These are phyloP conservation scores for Tolypocladium ophioglossoides DNA, from an alignment of 2,329 filamentous ascomycete genomes.

Conservation along the genomic window DNA sequence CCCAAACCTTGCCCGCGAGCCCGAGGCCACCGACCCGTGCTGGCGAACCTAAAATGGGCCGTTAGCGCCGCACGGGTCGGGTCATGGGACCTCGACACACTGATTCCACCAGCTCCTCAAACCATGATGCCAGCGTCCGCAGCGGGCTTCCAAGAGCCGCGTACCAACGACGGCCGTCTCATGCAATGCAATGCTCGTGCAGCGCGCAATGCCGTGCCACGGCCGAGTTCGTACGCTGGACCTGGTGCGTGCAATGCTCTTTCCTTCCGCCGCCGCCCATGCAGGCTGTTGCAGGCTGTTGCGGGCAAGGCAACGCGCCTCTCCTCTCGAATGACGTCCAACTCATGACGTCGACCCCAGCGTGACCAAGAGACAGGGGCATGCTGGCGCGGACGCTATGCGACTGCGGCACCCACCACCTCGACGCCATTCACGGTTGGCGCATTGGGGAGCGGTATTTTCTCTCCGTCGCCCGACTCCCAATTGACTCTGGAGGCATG, in stretches of 20 bases:
- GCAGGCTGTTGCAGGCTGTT: not conserved
- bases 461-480: not conserved
- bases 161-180: conserved; percentile 1
- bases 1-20: not conserved
- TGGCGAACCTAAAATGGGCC: conserved; percentile 8
- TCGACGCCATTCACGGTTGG: not conserved
- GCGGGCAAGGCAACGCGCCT: not conserved
- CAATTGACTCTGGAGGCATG: not conserved
- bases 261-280: not conserved
- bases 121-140: conserved; percentile 4
- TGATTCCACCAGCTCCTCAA: conserved; percentile 9
- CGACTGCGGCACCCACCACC: not conserved
- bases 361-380: conserved; percentile 9
- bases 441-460: not conserved
- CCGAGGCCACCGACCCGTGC: conserved; percentile 1
- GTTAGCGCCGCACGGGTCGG: conserved; percentile 17
- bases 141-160: conserved; percentile 5
- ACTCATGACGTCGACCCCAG: conserved; percentile 10
- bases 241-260: not conserved
- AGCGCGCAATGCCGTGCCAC: not conserved
- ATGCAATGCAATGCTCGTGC: not conserved
- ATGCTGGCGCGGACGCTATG: not conserved
- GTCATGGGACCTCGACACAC: conserved; percentile 18
- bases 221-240: not conserved
- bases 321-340: conserved; percentile 3